phyloP scores from a whole-genome alignment of 768 basidiomycete genomes.

The Auricularia cornea region DNA sequence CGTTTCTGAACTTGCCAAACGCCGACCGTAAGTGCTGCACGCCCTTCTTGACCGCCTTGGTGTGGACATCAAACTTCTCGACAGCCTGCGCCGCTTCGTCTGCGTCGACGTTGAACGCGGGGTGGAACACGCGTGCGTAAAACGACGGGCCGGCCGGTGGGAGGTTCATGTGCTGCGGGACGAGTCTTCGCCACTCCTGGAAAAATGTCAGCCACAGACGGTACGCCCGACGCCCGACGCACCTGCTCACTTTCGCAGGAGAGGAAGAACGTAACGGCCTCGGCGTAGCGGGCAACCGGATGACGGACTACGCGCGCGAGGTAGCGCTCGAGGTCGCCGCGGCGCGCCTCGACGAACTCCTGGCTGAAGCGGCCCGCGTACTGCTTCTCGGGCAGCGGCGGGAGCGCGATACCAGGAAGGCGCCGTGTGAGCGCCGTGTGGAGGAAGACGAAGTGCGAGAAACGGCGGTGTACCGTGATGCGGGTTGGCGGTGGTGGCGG shows the following conservation, averaged over 20 bases:
- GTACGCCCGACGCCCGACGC: conserved; percentile 19
- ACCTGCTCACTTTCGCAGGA: conserved; percentile 69
- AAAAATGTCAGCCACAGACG: neutral
- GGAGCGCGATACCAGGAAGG: conserved; percentile 69
- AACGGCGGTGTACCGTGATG: conserved; percentile 73
- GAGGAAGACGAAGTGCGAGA: conserved; percentile 75
- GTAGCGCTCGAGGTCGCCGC: conserved; percentile 77
- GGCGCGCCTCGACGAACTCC: conserved; percentile 74
- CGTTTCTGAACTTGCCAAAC: conserved; percentile 56
- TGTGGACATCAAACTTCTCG: conserved; percentile 57
- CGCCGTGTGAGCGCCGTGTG: conserved; percentile 61
- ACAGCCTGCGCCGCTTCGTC: conserved; percentile 57
- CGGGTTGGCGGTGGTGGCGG: conserved; percentile 34
- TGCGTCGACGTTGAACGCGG: conserved; percentile 71
- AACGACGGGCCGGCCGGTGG: conserved; percentile 68
- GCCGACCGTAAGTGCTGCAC: conserved; percentile 58
- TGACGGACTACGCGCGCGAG: conserved; percentile 61
- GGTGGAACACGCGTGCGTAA: conserved; percentile 74
- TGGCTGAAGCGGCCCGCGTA: conserved; percentile 73
- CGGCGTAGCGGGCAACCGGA: conserved; percentile 68
- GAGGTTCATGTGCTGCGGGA: conserved; percentile 51
- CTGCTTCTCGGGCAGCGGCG: conserved; percentile 79
- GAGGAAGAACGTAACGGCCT: conserved; percentile 73
- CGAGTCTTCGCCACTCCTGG: conserved; percentile 65
- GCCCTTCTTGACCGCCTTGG: conserved; percentile 56